phyloP scores from a whole-genome alignment of 225 moss, liverwort and hornwort genomes.

The Straminergon stramineum region DNA sequence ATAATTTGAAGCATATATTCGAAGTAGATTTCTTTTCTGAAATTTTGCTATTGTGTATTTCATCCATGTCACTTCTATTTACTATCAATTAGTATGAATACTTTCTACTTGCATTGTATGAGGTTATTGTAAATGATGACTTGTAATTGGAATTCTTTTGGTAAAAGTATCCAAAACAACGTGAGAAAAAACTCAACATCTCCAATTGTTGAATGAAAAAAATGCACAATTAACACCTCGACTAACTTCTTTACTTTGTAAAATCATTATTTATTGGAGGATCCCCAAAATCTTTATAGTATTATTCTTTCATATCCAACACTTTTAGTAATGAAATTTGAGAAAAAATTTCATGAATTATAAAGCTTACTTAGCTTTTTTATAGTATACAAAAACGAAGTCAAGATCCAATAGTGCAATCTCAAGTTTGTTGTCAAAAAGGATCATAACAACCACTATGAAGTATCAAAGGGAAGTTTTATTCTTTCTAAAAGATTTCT shows the following conservation, averaged over 20 bases:
- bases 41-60: background rate
- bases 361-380: background rate
- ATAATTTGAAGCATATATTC: background rate
- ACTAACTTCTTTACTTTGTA: background rate
- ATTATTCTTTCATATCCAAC: background rate
- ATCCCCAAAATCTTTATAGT: background rate
- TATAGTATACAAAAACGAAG: background rate
- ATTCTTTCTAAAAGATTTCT: background rate
- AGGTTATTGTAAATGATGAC: background rate
- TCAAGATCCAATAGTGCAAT: background rate
- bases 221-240: background rate
- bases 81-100: background rate
- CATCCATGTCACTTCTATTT: background rate
- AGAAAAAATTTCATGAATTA: background rate
- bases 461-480: background rate
- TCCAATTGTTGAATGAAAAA: background rate
- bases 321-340: background rate
- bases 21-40: background rate
- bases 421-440: background rate
- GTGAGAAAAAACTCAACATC: background rate
- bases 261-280: background rate
- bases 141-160: background rate
- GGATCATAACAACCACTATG: background rate
- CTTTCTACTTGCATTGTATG: background rate
- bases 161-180: fast-evolving